These are phyloP conservation scores for Ceratocystis lukuohia DNA, from an alignment of 2,329 filamentous ascomycete genomes.

Conservation along the genomic window DNA sequence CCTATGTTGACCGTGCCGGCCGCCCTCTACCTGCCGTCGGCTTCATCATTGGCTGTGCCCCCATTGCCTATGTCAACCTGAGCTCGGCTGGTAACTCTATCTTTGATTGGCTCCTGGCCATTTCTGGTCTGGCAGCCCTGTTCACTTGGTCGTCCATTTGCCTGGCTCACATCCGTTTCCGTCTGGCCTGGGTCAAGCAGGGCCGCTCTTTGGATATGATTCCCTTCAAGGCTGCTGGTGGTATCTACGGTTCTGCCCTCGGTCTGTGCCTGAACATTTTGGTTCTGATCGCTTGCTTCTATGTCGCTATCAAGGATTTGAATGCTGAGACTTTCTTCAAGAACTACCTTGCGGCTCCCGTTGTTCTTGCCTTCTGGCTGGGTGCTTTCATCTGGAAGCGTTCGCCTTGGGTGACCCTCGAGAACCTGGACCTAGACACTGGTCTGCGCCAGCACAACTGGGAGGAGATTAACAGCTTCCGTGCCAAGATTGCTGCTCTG, in stretches of 20 bases:
- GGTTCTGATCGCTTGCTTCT: conserved; percentile 41
- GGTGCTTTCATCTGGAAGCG: conserved; percentile 53
- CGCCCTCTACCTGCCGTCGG: conserved; percentile 37
- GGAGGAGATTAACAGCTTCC: conserved; percentile 46
- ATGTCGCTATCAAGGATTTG: conserved; percentile 34
- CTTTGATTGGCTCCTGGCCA: conserved; percentile 51
- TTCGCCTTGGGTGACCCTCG: conserved; percentile 41
- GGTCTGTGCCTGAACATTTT: conserved; percentile 44
- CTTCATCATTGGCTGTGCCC: conserved; percentile 34
- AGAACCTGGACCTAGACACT: conserved; percentile 53
- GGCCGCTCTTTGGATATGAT: conserved; percentile 51
- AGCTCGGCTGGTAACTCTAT: conserved; percentile 36
- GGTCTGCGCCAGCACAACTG: conserved; percentile 53
- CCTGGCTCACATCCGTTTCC: conserved; percentile 54
- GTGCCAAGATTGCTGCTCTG: conserved; percentile 36
- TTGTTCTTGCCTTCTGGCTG: conserved; percentile 41
- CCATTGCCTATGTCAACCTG: conserved; percentile 36
- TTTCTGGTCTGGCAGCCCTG: conserved; percentile 48
- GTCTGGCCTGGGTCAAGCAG: conserved; percentile 43
- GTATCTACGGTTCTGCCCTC: conserved; percentile 48
- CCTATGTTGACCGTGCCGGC: conserved; percentile 41
- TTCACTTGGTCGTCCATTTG: conserved; percentile 56
- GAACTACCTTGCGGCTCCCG: conserved; percentile 39
- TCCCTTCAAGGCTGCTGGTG: conserved; percentile 46
- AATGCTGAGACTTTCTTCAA: conserved; percentile 40